phyloP scores from a whole-genome alignment of 257 asterid species.

The Solanum rostratum region DNA sequence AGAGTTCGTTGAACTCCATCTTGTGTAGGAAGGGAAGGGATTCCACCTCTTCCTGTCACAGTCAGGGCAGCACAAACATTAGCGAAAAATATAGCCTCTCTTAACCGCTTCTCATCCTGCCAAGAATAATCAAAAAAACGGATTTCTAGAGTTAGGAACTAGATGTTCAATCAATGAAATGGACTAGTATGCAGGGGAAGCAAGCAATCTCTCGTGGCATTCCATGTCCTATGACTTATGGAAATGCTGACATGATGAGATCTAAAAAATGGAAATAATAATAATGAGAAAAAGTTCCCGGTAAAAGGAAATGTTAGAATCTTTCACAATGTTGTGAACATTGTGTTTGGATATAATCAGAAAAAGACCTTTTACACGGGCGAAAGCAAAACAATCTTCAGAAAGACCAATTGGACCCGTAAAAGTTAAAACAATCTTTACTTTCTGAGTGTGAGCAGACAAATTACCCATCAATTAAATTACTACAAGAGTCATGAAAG shows the following conservation, averaged over 20 bases:
- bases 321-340: not conserved
- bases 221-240: not conserved
- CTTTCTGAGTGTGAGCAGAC: not conserved
- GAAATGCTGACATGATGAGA: not conserved
- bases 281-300: not conserved
- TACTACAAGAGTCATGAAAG: not conserved
- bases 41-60: conserved; percentile 73
- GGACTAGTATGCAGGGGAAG: not conserved
- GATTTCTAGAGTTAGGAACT: not conserved
- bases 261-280: not conserved
- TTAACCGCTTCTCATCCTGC: conserved; percentile 62
- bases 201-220: not conserved
- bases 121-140: not conserved
- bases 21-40: conserved; percentile 79
- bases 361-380: not conserved
- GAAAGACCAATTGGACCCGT: not conserved
- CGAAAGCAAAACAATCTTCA: not conserved
- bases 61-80: conserved; percentile 93
- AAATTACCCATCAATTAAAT: not conserved
- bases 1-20: conserved; percentile 41
- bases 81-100: conserved; percentile 63
- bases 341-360: not conserved
- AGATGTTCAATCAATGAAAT: not conserved
- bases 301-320: not conserved
- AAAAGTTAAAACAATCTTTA: not conserved